Evolutionary conservation across 176 grass and related monocot species (phyloP).

Genomic region (Oryza brachyantha): DNA sequence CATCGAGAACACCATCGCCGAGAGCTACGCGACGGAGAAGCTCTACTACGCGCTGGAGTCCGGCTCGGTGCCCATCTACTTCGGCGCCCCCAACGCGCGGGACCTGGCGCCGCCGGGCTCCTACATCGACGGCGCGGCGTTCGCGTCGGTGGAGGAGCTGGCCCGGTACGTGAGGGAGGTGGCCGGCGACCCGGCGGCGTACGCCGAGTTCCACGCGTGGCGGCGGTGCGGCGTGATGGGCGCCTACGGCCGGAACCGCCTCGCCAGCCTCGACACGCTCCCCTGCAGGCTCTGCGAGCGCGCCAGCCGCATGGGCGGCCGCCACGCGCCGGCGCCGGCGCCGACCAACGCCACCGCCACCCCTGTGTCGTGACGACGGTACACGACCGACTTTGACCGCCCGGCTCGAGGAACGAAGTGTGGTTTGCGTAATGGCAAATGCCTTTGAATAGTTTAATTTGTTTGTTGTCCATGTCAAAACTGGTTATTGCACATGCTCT

Average conservation of each 20-base stretch:
- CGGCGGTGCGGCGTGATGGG: conserved; percentile 59
- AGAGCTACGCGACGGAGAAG: conserved; percentile 63
- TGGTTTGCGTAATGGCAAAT: background rate
- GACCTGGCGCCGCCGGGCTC: conserved; percentile 59
- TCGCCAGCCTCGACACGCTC: conserved; percentile 51
- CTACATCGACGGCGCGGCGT: conserved; percentile 44
- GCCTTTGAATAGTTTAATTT: background rate
- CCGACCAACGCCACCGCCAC: background rate
- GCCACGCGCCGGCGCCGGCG: too few relatives aligned
- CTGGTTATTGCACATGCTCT: too few relatives aligned
- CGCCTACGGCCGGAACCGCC: conserved; percentile 39
- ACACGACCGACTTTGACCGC: too few relatives aligned
- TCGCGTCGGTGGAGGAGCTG: conserved; percentile 45
- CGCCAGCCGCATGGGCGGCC: conserved; percentile 51
- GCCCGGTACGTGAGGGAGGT: conserved; percentile 43
- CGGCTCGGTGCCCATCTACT: conserved; percentile 57
- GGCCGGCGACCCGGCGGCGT: conserved; percentile 55
- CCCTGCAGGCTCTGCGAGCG: conserved; percentile 58
- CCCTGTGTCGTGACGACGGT: background rate
- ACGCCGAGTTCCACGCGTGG: conserved; percentile 66
- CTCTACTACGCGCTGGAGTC: conserved; percentile 60
- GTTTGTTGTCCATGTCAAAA: background rate
- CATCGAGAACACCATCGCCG: conserved; percentile 52
- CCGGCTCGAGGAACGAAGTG: too few relatives aligned
- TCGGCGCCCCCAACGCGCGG: conserved; percentile 44